Base-by-base conservation (phyloP, 2,329 filamentous ascomycete genomes). In the Colletotrichum filicis region DNA sequence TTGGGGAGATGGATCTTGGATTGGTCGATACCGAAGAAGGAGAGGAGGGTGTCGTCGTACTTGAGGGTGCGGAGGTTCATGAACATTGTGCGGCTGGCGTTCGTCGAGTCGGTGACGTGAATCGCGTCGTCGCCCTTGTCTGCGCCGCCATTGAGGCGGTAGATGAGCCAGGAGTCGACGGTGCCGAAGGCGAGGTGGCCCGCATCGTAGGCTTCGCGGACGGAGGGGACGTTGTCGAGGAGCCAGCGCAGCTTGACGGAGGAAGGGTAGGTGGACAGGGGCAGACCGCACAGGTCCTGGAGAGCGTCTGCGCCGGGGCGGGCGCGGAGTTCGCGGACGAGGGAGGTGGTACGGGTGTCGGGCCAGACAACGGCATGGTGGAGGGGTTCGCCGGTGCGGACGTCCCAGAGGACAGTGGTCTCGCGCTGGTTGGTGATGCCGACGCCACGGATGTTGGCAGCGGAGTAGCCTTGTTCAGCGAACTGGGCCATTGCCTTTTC, bases 371-470 rank as follows among this genome's bases (percentile, higher is more conserved):
- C 93, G 71, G 95, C 95, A 79, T 96, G 95, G 84, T 94, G 89
- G 19, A 98, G 85, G 4, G 94, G 91, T 81, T 97, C 89, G 75
- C 95, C 95, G 1, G 94, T 97, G 76, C 89, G 88, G 78, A 87
- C 90, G 81, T 98, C 94, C 95, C 95, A 97, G 30, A 95, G 92
- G 1, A 97, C 87, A 1, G 93, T 94, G 1, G 95, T 97, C 83
- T 98, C 95, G 80, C 95, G 92, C 85, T 98, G 95, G 83, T 95
- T 97, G 72, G 95, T 97, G 80, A 98, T 93, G 69, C 95, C 95
- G 76, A 98, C 88, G 12, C 93, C 90, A 80, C 90, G 92, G 79
- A 98, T 94, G 77, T 93, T 89, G 66, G 88, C 87, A 73, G 88
- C 86, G 30, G 88, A 87, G 82, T 94, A 89, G 73, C 95, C 94